These are phyloP conservation scores for Alternaria rosae DNA, from an alignment of 2,329 filamentous ascomycete genomes.

Conservation along the genomic window DNA sequence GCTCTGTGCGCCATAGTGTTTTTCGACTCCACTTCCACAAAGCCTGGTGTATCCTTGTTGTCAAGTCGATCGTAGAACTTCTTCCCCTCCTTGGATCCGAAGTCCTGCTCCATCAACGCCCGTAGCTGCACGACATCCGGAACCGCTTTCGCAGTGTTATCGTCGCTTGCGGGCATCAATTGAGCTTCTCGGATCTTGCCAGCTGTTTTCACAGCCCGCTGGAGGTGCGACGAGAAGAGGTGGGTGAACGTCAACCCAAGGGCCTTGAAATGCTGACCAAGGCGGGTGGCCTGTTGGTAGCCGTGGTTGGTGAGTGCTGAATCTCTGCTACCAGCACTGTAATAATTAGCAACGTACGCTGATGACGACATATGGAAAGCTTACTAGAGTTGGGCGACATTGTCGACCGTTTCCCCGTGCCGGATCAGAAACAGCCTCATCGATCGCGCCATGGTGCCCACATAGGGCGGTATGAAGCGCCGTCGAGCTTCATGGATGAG, in stretches of 20 bases:
- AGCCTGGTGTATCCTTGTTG: conserved; percentile 53
- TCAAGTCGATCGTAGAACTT: conserved; percentile 56
- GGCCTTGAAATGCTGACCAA: conserved; percentile 72
- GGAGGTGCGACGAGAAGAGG: conserved; percentile 80
- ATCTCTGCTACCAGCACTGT: conserved; percentile 79
- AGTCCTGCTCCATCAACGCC: conserved; percentile 74
- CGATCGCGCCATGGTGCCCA: conserved; percentile 35
- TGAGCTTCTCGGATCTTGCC: conserved; percentile 69
- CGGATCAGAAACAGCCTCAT: conserved; percentile 79
- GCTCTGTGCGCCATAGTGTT: conserved; percentile 71
- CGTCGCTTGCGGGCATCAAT: conserved; percentile 8
- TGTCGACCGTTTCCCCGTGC: conserved; percentile 91
- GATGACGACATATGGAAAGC: conserved; percentile 15
- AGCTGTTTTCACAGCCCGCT: conserved; percentile 76
- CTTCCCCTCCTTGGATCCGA: conserved; percentile 74
- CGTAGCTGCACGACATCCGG: conserved; percentile 36
- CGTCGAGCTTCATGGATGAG: conserved; percentile 26
- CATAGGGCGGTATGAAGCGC: conserved; percentile 16
- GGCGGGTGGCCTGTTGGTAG: conserved; percentile 75
- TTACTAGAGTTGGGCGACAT: conserved; percentile 79
- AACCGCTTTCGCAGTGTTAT: conserved; percentile 7
- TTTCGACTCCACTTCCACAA: conserved; percentile 70
- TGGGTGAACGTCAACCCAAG: conserved; percentile 71
- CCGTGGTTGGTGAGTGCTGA: conserved; percentile 84
- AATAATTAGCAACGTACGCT: conserved; percentile 30